These are phyloP conservation scores for Nicotiana tomentosiformis DNA, from an alignment of 257 asterid genomes.

Conservation along the genomic window DNA sequence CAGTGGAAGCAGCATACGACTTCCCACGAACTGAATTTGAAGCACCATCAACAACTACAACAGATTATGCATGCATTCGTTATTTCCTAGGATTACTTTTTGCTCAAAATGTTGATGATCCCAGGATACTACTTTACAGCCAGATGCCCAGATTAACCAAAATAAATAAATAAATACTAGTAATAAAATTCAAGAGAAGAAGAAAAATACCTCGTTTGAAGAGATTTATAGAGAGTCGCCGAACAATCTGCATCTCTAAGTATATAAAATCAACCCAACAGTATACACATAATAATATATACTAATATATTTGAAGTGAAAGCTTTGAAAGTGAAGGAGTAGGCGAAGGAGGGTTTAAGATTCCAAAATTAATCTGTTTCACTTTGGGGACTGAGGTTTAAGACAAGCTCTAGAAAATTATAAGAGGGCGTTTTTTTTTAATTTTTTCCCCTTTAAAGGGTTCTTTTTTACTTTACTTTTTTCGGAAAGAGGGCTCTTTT, in stretches of 20 bases:
- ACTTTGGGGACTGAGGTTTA: conserved; percentile 5
- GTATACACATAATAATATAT: neutral
- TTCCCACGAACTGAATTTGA: conserved; percentile 21
- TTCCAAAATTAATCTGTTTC: neutral
- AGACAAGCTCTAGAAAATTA: neutral
- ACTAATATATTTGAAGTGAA: neutral
- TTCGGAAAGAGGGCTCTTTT: too few relatives aligned
- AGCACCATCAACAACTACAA: conserved; percentile 21
- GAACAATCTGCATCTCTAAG: conserved; percentile 7
- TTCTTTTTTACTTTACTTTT: too few relatives aligned
- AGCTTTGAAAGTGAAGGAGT: neutral
- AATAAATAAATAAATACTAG: neutral
- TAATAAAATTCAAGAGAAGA: neutral
- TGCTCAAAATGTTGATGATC: neutral
- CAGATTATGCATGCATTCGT: neutral
- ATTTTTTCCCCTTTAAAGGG: too few relatives aligned
- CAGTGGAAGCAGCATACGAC: conserved; percentile 35
- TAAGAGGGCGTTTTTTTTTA: too few relatives aligned
- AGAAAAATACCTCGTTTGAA: neutral
- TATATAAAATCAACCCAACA: neutral
- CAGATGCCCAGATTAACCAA: neutral
- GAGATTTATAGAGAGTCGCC: neutral
- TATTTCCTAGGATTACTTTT: neutral
- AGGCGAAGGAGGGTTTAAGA: neutral
- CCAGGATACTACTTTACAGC: neutral